Evolutionary conservation across 305 asterid genomes (phyloP), one percentile per base, ranked within the genome.

Genomic region (Ilex paraguariensis): DNA sequence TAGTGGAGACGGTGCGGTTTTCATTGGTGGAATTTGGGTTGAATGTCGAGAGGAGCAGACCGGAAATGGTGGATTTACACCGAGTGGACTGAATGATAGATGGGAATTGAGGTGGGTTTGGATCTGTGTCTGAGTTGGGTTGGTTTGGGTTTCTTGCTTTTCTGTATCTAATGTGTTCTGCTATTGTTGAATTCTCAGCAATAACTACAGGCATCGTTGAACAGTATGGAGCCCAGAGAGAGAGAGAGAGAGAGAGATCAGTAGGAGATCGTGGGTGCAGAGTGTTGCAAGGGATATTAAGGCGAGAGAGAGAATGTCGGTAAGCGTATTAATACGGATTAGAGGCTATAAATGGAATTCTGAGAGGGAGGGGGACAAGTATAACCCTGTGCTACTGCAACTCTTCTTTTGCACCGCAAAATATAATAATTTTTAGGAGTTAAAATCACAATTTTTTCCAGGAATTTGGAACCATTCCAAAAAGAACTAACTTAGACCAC

Each of bases 1-100:
- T 56, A 57, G 69, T 52, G 71, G 70, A 31, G 42, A 49, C 17
- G 28, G 72, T 11, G 61, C 13, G 9, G 13, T 6, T 50, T 10
- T 6, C 7, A n/a, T 50, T 14, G 15, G 14, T n/a, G 17, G 7
- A 49, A 15, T 62, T 66, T 40, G 90, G 31, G 28, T 14, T 14
- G 31, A 52, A 52, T 52, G 70, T 36, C 44, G 68, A n/a, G 31
- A 56, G 59, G 70, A 78, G 56, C 10, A 78, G 32, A 33, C 77
- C 65, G 5, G 80, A 71, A 65, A 78, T 74, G 33, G 81, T 75
- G 64, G 83, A 33, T 69, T 78, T 78, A 55, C 81, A 65, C 60
- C 75, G 73, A 31, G 56, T 53, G 36, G 74, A 50, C 59, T 65
- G 69, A 50, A 72, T 50, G 15, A 58, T 11, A 48, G 65, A 57